Evolutionary conservation across 169 alveolate species (phyloP).

Genomic region (Perkinsus olseni): DNA sequence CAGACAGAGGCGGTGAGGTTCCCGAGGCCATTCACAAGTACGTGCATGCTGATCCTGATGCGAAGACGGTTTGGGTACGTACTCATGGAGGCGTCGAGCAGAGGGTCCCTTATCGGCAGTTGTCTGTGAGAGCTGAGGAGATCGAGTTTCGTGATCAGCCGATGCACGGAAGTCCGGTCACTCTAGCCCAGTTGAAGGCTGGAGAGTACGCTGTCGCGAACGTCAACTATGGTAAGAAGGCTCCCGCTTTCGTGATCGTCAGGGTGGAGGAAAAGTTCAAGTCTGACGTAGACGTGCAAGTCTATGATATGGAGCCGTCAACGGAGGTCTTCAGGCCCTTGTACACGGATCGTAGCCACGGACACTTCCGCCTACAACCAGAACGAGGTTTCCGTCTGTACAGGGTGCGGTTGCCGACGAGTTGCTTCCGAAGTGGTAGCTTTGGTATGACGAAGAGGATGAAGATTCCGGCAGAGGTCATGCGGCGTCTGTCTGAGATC

Average conservation of each 20-base stretch:
- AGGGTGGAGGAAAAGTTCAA: neutral
- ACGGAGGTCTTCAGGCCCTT: neutral
- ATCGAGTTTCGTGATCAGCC: neutral
- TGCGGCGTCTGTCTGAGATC: neutral
- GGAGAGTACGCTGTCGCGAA: neutral
- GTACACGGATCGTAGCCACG: neutral
- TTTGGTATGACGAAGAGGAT: neutral
- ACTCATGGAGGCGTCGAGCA: neutral
- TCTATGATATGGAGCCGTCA: neutral
- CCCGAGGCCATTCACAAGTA: neutral
- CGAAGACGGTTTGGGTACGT: neutral
- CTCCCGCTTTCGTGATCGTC: neutral
- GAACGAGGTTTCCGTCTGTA: neutral
- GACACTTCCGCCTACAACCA: neutral
- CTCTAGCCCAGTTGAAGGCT: neutral
- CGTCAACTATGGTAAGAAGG: neutral
- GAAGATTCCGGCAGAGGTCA: neutral
- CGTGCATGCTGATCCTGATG: neutral
- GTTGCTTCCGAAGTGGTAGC: neutral
- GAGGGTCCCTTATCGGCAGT: neutral
- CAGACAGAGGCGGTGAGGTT: neutral
- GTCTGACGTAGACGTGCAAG: neutral
- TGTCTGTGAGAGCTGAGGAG: neutral
- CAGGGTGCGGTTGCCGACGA: neutral
- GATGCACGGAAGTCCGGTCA: neutral